Base-by-base conservation (phyloP, 2,329 filamentous ascomycete genomes). In the Aspergillus sp. region DNA sequence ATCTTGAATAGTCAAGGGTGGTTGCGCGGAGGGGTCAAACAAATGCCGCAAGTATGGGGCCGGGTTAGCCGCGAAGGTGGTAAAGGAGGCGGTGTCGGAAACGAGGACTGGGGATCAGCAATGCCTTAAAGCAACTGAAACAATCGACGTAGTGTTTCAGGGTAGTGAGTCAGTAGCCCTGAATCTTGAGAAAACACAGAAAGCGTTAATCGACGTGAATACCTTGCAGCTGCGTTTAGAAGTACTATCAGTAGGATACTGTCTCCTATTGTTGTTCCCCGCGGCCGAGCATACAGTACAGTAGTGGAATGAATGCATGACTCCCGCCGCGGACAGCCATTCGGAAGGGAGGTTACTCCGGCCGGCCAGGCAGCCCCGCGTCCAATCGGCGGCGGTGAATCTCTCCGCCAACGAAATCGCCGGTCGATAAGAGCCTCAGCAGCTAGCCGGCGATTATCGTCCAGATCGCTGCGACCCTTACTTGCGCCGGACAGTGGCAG, bases 41-140 rank as follows among this genome's bases (percentile, higher is more conserved):
- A 25, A 42, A 44, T 55, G 53, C 25, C 53, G 53, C 50, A 50
- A 61, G 44, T 32, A 51, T 38, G 56, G 32, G 25, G 25, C 27
- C 30, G 47, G 8, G 38, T 17, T 21, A 38, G 51, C 39, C 48
- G 50, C 44, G 57, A 48, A 49, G 44, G 41, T 42, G 17, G 36
- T 52, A 21, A 42, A 60, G 53, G 57, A 57, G 50, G 73, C 57
- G 51, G 74, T 72, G 5, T 70, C 68, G 19, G 68, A 63, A 62
- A 58, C n/a, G 15, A 50, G n/a, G 47, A 50, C 47, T 32, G 13
- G 25, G 30, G 47, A 50, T 50, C 47, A 50, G 47, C 47, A 50
- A 30, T 17, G 27, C 7, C 25, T 50, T 17, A 17, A 50, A 27
- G 47, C 30, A 32, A 50, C 30, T 50, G 47, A 50, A 50, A 50